A percentile compares a stretch with the other conserved stretches of the same genome.
Conservation (phyloP, 441 rosid genomes). For the Raphanus hybrid region DNA sequence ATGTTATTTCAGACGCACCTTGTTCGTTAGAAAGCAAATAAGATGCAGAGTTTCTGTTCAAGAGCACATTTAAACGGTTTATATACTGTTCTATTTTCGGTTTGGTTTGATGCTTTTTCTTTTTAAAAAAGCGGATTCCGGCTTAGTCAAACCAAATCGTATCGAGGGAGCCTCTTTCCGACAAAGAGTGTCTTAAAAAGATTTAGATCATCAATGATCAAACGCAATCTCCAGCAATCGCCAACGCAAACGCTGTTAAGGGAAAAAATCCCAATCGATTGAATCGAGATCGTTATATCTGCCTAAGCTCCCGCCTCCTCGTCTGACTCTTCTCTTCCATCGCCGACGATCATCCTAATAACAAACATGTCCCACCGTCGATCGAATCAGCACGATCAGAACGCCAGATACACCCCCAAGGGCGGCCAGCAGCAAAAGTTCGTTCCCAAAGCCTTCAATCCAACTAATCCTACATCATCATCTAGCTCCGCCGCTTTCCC, state of each 20-base stretch:
- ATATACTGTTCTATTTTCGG: neutral
- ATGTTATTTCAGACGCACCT: too few species aligned
- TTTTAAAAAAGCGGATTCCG: neutral
- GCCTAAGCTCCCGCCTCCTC: conserved; percentile 18
- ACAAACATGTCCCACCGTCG: conserved; percentile 62
- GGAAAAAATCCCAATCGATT: conserved; percentile 21
- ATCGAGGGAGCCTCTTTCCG: neutral
- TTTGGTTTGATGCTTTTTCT: neutral
- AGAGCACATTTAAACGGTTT: neutral
- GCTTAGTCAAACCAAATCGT: neutral
- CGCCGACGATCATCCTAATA: conserved; percentile 10
- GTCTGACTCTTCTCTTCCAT: conserved; percentile 13
- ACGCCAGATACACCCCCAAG: conserved; percentile 45
- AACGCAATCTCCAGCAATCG: neutral
- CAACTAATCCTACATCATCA: conserved; percentile 1
- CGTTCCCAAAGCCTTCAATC: conserved; percentile 55
- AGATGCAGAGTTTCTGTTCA: neutral
- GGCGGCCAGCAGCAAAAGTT: conserved; percentile 41
- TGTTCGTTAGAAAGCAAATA: neutral
- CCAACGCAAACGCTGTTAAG: conserved; percentile 19
- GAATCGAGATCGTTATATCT: conserved; percentile 7
- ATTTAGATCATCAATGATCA: neutral
- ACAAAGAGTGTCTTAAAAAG: neutral
- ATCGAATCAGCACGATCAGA: conserved; percentile 41
- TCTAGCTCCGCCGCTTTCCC: conserved; percentile 41